Percentiles rank a stretch among this genome's conserved stretches.
phyloP scores from a whole-genome alignment of 768 basidiomycete genomes.

The Goffeauzyma gilvescens region DNA sequence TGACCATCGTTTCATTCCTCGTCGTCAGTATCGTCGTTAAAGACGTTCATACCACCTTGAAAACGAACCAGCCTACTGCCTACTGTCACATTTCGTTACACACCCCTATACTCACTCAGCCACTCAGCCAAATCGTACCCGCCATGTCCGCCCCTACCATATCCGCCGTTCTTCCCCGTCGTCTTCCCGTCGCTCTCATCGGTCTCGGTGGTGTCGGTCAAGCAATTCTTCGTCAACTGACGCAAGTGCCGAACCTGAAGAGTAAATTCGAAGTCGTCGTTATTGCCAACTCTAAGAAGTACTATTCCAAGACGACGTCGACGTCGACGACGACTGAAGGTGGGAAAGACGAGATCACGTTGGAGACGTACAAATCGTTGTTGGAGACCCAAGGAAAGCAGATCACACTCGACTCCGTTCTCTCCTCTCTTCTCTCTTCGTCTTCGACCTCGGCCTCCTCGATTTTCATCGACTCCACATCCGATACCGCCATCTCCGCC shows the following conservation, averaged over 20 bases:
- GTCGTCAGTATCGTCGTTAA: too few species aligned
- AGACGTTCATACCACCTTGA: too few species aligned
- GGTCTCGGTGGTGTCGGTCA: constrained; percentile 85
- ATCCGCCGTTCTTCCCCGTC: not conserved
- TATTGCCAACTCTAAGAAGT: constrained; percentile 35
- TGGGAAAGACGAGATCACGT: too few species aligned
- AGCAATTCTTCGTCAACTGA: constrained; percentile 65
- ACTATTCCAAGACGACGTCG: constrained; percentile 18
- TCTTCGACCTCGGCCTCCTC: constrained; percentile 29
- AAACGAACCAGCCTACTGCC: too few species aligned
- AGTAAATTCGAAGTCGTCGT: constrained; percentile 32
- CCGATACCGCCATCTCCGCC: constrained; percentile 58
- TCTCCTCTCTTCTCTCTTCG: too few species aligned
- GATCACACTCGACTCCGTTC: too few species aligned
- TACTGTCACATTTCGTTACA: too few species aligned
- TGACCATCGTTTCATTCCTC: too few species aligned
- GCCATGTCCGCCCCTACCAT: not conserved
- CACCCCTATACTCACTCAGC: too few species aligned
- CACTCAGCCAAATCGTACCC: too few species aligned
- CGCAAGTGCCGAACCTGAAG: constrained; percentile 42
- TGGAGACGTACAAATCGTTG: constrained; percentile 8
- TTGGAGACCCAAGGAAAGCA: too few species aligned
- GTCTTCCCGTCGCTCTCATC: constrained; percentile 49
- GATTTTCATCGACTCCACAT: constrained; percentile 78
- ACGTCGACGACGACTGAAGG: constrained; percentile 14